These are phyloP conservation scores for Ustilago crameri DNA, from an alignment of 1,284 basidiomycete species.

Conservation along the genomic window DNA sequence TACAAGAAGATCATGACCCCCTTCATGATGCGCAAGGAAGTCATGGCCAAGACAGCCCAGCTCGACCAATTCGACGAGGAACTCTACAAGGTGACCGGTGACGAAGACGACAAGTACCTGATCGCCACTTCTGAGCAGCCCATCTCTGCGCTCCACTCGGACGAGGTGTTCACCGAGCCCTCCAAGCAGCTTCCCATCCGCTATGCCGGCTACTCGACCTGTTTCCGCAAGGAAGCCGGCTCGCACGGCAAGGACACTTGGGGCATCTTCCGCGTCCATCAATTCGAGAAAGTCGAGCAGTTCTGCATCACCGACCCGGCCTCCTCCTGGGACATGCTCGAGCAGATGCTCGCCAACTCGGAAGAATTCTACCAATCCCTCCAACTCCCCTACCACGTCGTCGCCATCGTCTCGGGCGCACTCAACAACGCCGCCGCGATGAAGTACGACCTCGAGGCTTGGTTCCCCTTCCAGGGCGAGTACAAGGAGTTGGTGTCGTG, in stretches of 20 bases:
- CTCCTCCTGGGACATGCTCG: slow-evolving; percentile 90
- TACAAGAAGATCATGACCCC: slow-evolving; percentile 97
- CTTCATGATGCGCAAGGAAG: slow-evolving; percentile 98
- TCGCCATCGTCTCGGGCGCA: slow-evolving; percentile 95
- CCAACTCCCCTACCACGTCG: slow-evolving; percentile 87
- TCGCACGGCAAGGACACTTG: slow-evolving; percentile 97
- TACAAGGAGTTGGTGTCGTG: slow-evolving; percentile 82
- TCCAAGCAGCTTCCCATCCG: slow-evolving; percentile 88
- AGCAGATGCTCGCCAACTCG: slow-evolving; percentile 86
- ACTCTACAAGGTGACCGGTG: slow-evolving; percentile 88
- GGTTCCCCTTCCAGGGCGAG: slow-evolving; percentile 97
- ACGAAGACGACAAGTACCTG: slow-evolving; percentile 96
- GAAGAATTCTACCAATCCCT: slow-evolving; percentile 97
- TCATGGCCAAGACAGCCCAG: slow-evolving; percentile 97
- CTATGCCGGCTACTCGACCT: slow-evolving; percentile 82
- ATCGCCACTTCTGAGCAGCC: slow-evolving; percentile 99
- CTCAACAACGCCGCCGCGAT: slow-evolving; percentile 95
- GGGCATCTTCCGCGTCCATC: slow-evolving; percentile 99
- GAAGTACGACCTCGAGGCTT: slow-evolving; percentile 98
- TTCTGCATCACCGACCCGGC: slow-evolving; percentile 91
- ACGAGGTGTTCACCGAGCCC: slow-evolving; percentile 96
- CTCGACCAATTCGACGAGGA: slow-evolving; percentile 98
- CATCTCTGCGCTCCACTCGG: slow-evolving; percentile 91
- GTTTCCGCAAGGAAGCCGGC: slow-evolving; percentile 98
- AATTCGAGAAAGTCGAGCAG: slow-evolving; percentile 98